Evolutionary conservation across 371 early-diverging fungal genomes (phyloP).

Genomic region (Apophysomyces trapeziformis): DNA sequence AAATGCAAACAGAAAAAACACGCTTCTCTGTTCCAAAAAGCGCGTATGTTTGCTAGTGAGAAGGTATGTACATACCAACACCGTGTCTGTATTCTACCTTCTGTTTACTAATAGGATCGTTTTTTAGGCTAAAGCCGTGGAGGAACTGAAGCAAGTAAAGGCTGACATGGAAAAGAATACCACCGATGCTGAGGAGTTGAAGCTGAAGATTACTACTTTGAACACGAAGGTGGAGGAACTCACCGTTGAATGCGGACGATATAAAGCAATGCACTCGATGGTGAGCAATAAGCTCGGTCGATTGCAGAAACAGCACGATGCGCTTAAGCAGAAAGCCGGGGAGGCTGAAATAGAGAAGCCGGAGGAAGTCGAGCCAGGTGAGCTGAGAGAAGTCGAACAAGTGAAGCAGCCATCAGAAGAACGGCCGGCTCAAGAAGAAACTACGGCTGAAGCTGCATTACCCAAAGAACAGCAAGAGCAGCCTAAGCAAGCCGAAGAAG

Average conservation of each 20-base stretch:
- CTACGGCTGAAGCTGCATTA: neutral
- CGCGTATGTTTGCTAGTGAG: neutral
- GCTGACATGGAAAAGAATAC: slow-evolving; percentile 8
- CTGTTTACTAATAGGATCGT: neutral
- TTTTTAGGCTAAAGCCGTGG: neutral
- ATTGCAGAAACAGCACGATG: slow-evolving; percentile 21
- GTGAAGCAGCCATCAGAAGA: neutral
- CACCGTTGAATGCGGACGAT: slow-evolving; percentile 18
- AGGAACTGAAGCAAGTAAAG: neutral
- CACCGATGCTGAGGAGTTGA: slow-evolving; percentile 4
- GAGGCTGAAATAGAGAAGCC: neutral
- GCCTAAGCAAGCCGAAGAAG: neutral
- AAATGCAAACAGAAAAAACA: neutral
- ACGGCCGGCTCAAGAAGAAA: neutral
- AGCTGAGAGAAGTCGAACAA: neutral
- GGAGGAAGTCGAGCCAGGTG: neutral
- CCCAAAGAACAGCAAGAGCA: neutral
- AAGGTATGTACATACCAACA: neutral
- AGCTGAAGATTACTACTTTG: slow-evolving; percentile 13
- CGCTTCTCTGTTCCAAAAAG: neutral
- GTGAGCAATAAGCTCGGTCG: slow-evolving; percentile 18
- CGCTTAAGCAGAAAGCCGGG: slow-evolving; percentile 10
- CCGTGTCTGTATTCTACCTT: neutral
- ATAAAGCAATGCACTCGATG: slow-evolving; percentile 28
- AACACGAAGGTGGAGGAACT: slow-evolving; percentile 13